Conservation (phyloP, 306 rosid genomes). For the Heteromeles arbutifolia region DNA sequence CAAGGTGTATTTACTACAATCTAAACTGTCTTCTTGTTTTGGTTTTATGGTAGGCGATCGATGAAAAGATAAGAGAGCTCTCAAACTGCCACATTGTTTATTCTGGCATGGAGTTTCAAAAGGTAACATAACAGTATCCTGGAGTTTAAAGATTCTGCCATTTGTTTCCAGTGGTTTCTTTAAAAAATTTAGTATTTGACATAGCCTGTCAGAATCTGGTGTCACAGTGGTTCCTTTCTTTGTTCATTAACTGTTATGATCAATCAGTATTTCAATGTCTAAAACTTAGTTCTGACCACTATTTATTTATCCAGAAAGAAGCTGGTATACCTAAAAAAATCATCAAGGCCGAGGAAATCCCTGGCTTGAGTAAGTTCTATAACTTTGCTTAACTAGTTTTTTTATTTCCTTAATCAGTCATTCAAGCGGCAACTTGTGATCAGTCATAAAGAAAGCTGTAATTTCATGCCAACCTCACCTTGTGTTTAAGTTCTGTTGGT, state of each 20-base stretch:
- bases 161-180: neutral
- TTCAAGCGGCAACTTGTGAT: neutral
- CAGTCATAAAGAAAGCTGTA: neutral
- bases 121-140: conserved; percentile 39
- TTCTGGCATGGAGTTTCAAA: conserved; percentile 71
- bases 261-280: neutral
- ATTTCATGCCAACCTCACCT: neutral
- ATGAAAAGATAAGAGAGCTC: conserved; percentile 91
- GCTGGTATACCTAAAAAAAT: conserved; percentile 75
- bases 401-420: conserved; percentile 4
- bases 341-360: conserved; percentile 73
- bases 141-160: neutral
- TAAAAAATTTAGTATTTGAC: neutral
- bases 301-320: conserved; percentile 58
- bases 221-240: conserved; percentile 2
- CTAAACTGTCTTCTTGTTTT: conserved; percentile 4
- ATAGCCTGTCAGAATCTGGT: neutral
- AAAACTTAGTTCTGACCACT: conserved; percentile 8
- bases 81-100: conserved; percentile 93
- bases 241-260: neutral
- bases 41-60: conserved; percentile 65
- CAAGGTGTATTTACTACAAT: neutral
- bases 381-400: conserved; percentile 5
- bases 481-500: neutral
- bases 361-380: conserved; percentile 75